Conservation (phyloP, 371 early-diverging fungal species). For the Mucor indicus region DNA sequence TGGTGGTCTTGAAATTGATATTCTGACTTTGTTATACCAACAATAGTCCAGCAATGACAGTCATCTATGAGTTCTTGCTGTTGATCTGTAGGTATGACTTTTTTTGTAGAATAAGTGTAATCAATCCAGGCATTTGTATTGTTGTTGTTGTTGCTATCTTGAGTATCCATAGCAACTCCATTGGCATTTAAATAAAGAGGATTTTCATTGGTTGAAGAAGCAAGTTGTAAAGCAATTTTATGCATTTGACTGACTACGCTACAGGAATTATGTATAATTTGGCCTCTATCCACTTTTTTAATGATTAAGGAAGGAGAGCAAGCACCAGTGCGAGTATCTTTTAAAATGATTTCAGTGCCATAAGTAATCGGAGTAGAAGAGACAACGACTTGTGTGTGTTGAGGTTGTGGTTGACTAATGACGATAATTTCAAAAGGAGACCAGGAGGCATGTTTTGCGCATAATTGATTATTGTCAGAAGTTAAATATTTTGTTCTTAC, state of each 20-base stretch:
- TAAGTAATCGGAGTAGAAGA: constrained; percentile 57
- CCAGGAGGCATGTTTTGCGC: constrained; percentile 79
- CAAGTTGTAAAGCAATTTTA: constrained; percentile 73
- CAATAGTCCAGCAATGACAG: constrained; percentile 84
- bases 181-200: constrained; percentile 41
- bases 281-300: constrained; percentile 78
- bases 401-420: constrained; percentile 42
- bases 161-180: constrained; percentile 17
- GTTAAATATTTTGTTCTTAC: constrained; percentile 83
- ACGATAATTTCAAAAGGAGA: constrained; percentile 73
- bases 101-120: constrained; percentile 21
- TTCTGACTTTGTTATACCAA: constrained; percentile 60
- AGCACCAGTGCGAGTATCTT: constrained; percentile 62
- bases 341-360: constrained; percentile 73
- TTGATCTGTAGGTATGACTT: not conserved
- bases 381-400: not conserved
- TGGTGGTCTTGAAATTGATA: constrained; percentile 14
- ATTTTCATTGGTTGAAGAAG: constrained; percentile 19
- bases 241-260: constrained; percentile 87
- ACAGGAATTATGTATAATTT: constrained; percentile 54
- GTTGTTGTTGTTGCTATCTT: constrained; percentile 7
- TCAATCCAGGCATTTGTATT: constrained; percentile 35
- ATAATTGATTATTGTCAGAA: constrained; percentile 45
- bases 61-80: constrained; percentile 63
- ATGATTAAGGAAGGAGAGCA: constrained; percentile 72